Evolutionary conservation across 2,329 filamentous ascomycete species (phyloP), one percentile per base, ranked within the genome.

Genomic region (Xylariomycetidae sp.): DNA sequence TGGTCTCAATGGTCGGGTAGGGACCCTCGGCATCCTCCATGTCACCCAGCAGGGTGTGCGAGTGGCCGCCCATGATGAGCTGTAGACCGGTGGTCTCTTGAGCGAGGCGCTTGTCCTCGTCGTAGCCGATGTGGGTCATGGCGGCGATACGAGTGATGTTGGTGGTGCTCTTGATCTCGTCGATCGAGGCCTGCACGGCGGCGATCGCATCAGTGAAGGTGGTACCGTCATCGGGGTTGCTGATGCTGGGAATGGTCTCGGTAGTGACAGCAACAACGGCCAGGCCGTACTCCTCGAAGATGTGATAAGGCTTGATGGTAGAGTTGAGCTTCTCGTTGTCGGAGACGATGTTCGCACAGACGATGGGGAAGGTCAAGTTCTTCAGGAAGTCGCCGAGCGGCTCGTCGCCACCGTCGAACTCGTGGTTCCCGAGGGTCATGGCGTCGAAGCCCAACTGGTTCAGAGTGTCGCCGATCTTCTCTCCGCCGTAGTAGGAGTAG

Each of bases 401-500:
- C 34, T 80, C 75, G 37, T 82, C 77, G 25, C 79, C 79, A 5
- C 67, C 72, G 45, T 83, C 80, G 51, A 78, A 83, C 53, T 82
- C 79, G 48, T 82, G 77, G 58, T 82, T 82, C 12, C 78, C 77
- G 2, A 82, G 59, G 0, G 78, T 82, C 78, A 83, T 82, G 46
- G 72, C 76, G 40, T 81, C 74, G 44, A 83, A 81, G n/a, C 70
- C 69, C 31, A 83, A 61, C 51, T 78, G 67, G 42, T 84, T 84
- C 40, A 83, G 58, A 0, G 74, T 78, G 48, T 80, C 71, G 30
- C 77, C 76, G 42, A 83, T 83, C 66, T 83, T 83, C 61, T 81
- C 76, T 16, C 77, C 75, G 12, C 72, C 72, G 48, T 83, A 83
- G 54, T 72, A 82, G 4, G 70, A 70, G 59, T 80, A 83, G 62